Evolutionary conservation across 306 rosid species (phyloP), one percentile per base, ranked within the genome.

Genomic region (Trichosanthes truncata): DNA sequence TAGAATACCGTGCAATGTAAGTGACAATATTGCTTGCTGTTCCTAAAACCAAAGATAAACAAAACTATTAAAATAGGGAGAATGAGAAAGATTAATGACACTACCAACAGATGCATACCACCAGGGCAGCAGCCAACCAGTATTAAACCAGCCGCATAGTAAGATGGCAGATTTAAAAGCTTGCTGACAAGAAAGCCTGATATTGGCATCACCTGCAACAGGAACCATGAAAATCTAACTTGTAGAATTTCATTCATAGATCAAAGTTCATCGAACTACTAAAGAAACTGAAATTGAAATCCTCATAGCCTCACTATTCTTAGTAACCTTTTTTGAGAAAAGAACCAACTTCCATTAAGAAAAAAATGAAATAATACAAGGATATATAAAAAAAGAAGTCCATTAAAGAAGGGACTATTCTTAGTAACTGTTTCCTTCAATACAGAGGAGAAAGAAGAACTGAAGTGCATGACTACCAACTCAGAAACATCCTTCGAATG

Each of bases 11-110:
- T 80, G 97, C 96, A 82, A 93, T 92, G 80, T 91, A 93, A 6
- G 98, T 91, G 20, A 93, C 91, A 62, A 93, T 87, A 77, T 93
- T 93, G 79, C 98, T 93, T 46, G 98, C 96, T 3, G 98, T 93
- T 83, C 98, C 97, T 93, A 94, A 88, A 89, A 86, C 45, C 84
- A 75, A 76, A 14, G 4, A 84, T 67, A 66, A 20, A 75, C 56
- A 23, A 48, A 67, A 72, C 63, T 36, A 53, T 7, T 20, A 15
- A 38, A 6, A 5, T 10, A 45, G 12, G 78, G 46, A 81, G 36
- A 40, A 75, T 67, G 7, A 6, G 51, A 17, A 66, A 18, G 66
- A 75, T 66, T 62, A 40, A 40, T 68, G 52, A 67, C 57, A 75
- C 46, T 74, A 71, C 63, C 48, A 77, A 43, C 48, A 41, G 52